Evolutionary conservation across 371 early-diverging fungal species (phyloP).

Genomic region (Choanephora cucurbitarum): DNA sequence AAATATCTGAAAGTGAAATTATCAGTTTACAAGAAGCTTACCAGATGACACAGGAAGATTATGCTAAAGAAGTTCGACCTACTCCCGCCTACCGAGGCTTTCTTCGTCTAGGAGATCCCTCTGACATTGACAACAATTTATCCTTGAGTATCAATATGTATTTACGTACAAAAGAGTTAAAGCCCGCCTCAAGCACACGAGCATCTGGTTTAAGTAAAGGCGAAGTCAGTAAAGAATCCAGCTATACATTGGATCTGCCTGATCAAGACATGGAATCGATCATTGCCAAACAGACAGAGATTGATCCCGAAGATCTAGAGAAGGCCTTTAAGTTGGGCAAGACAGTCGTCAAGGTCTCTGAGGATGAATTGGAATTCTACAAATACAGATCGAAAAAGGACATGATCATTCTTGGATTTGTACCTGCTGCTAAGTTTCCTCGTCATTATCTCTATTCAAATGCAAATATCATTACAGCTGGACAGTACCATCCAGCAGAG

Average conservation of each 20-base stretch:
- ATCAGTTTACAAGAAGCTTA: constrained; percentile 54
- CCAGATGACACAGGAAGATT: constrained; percentile 44
- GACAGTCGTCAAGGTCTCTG: constrained; percentile 60
- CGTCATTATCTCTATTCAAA: constrained; percentile 59
- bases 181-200: constrained; percentile 58
- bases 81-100: constrained; percentile 59
- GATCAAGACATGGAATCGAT: constrained; percentile 17
- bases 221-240: constrained; percentile 47
- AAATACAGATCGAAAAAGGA: constrained; percentile 59
- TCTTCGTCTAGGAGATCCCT: constrained; percentile 56
- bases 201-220: constrained; percentile 58
- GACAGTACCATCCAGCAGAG: constrained; percentile 6
- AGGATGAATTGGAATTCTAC: constrained; percentile 61
- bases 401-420: constrained; percentile 64
- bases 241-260: constrained; percentile 30
- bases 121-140: constrained; percentile 34
- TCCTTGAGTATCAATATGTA: constrained; percentile 61
- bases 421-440: constrained; percentile 49
- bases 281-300: constrained; percentile 26
- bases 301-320: constrained; percentile 53
- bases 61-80: constrained; percentile 57
- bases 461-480: constrained; percentile 53
- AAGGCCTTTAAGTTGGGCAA: constrained; percentile 74
- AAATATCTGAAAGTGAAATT: constrained; percentile 24
- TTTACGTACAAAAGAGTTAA: constrained; percentile 52